Base-by-base conservation (phyloP, 495 filamentous ascomycete genomes). In the Aeminium ludgeri region DNA sequence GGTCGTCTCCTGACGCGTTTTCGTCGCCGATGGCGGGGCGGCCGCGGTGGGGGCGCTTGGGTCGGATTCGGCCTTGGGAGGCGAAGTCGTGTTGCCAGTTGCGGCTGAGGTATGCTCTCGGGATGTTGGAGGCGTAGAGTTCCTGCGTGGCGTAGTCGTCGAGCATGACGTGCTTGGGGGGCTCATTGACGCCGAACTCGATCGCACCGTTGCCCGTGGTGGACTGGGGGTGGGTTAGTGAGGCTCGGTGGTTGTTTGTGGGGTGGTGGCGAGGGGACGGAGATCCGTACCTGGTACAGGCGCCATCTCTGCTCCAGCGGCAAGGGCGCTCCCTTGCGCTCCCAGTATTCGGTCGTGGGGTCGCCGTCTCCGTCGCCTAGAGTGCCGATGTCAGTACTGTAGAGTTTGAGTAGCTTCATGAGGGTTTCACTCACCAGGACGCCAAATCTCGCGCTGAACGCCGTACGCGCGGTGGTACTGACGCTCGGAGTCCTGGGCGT, bases 11-110 rank as follows among this genome's bases (percentile, higher is more conserved):
- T 2, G 6, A 7, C 2, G 17, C 33, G 15, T 37, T 15, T 7
- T 33, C 1, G 15, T 41, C 15, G 3, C n/a, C 13, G 18, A 50
- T 40, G 7, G 51, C 54, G 6, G 36, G 28, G 2, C 47, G 48
- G 17, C 56, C 56, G n/a, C 56, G 51, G 28, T 59, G 55, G 20
- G 37, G 35, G 3, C 56, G 39, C 12, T 43, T 38, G 6, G 19
- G 8, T 20, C 41, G 50, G 36, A 59, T 48, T 17, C 25, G 30
- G 33, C 56, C 56, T 11, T 30, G 15, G 17, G 39, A 32, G 17
- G 41, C 41, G 48, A 55, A 57, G 43, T 59, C 56, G 28, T 44
- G 48, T 1, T 45, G 34, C 56, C 54, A 59, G 38, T 34, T 50
- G 16, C 32, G 15, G 16, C 32, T 17, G 8, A 41, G 40, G 25